phyloP scores from a whole-genome alignment of 2,329 filamentous ascomycete genomes.

The Aureobasidium uvarum region DNA sequence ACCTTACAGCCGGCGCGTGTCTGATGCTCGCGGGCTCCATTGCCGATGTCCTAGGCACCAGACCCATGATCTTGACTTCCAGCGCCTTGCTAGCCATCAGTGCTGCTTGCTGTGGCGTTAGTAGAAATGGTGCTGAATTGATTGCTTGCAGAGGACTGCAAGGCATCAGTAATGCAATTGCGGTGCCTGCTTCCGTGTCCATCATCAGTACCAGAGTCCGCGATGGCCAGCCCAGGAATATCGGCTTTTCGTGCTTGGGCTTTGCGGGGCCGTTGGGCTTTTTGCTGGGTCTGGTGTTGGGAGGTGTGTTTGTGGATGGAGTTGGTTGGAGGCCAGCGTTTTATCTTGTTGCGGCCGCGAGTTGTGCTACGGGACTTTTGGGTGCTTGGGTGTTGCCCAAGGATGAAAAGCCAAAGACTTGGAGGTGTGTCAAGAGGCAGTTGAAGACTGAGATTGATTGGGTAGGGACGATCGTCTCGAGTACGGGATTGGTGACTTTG shows the following conservation, averaged over 20 bases:
- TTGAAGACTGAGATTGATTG: constrained; percentile 53
- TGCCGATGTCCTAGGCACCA: constrained; percentile 51
- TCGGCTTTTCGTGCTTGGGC: constrained; percentile 53
- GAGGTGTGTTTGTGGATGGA: constrained; percentile 50
- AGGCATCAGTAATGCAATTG: constrained; percentile 27
- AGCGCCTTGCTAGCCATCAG: constrained; percentile 43
- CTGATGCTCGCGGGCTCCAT: constrained; percentile 53
- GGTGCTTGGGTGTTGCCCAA: constrained; percentile 42
- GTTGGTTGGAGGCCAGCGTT: constrained; percentile 56
- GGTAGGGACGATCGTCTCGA: constrained; percentile 51
- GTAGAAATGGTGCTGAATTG: constrained; percentile 35
- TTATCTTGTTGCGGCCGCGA: constrained; percentile 49
- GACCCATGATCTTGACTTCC: constrained; percentile 48
- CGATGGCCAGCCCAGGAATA: constrained; percentile 50
- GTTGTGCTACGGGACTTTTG: constrained; percentile 41
- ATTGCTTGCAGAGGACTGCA: constrained; percentile 27
- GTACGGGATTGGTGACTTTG: constrained; percentile 49
- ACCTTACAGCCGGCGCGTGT: constrained; percentile 51
- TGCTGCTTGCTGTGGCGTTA: constrained; percentile 44
- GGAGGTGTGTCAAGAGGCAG: constrained; percentile 30
- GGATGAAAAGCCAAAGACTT: constrained; percentile 34
- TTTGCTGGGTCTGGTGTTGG: constrained; percentile 51
- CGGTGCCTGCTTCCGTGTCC: constrained; percentile 41
- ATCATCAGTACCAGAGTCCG: constrained; percentile 51
- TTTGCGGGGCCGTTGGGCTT: constrained; percentile 54